phyloP scores from a whole-genome alignment of 1,284 basidiomycete genomes.

The Phylloboletellus chloephorus region DNA sequence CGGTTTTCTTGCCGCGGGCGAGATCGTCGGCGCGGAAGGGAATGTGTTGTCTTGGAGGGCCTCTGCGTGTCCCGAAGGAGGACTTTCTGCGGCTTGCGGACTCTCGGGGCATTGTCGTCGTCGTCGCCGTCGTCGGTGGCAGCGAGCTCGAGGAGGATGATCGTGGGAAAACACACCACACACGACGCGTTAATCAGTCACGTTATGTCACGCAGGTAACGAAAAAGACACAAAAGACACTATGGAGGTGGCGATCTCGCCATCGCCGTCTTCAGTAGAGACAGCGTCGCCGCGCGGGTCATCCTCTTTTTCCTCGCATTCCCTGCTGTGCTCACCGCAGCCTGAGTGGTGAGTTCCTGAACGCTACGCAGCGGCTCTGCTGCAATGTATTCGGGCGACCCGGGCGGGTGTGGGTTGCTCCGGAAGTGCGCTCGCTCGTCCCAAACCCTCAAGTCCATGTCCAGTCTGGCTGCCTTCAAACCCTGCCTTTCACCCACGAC shows the following conservation, averaged over 20 bases:
- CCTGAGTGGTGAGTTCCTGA: constrained; percentile 19
- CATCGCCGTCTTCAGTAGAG: constrained; percentile 23
- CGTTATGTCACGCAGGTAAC: constrained; percentile 28
- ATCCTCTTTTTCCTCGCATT: constrained; percentile 1
- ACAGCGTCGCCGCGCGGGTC: constrained; percentile 9
- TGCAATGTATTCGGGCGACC: constrained; percentile 35
- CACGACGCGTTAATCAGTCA: constrained; percentile 26
- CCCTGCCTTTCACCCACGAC: constrained; percentile 38
- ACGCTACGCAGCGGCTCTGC: constrained; percentile 28
- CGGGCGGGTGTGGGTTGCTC: constrained; percentile 33
- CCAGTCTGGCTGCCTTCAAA: constrained; percentile 34
- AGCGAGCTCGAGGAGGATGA: constrained; percentile 5
- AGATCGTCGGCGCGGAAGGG: constrained; percentile 72
- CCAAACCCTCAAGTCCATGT: constrained; percentile 28
- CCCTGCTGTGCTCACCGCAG: constrained; percentile 8
- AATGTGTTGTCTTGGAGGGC: constrained; percentile 53
- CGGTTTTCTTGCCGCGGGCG: constrained; percentile 71
- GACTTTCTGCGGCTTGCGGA: constrained; percentile 29
- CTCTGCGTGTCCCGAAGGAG: constrained; percentile 31
- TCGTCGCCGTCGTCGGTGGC: constrained; percentile 30
- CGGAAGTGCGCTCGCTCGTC: constrained; percentile 22
- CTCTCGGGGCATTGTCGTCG: constrained; percentile 29
- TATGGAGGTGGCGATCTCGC: constrained; percentile 3
- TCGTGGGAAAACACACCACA: constrained; percentile 29
- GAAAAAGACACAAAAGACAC: neutral